phyloP scores from a whole-genome alignment of 768 basidiomycete species.

The Kockovaella imperatae region DNA sequence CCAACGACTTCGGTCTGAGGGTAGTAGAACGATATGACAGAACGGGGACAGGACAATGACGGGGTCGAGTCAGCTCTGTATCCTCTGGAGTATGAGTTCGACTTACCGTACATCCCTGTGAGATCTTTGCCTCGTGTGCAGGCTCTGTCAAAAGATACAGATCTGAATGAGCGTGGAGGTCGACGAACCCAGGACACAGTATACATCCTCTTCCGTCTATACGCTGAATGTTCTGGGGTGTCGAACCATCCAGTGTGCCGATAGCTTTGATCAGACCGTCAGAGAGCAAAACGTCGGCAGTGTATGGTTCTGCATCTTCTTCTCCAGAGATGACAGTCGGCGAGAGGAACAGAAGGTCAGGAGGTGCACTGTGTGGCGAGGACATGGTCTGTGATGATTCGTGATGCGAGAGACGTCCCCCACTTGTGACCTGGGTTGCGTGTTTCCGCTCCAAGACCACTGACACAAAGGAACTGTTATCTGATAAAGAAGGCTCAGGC shows the following conservation, averaged over 20 bases:
- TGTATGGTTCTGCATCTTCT: conserved; percentile 17
- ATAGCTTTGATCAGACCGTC: conserved; percentile 27
- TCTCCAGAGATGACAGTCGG: conserved; percentile 32
- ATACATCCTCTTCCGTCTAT: conserved; percentile 22
- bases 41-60: no score
- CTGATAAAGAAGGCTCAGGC: no score
- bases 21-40: no score
- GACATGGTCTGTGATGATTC: neutral
- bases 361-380: neutral
- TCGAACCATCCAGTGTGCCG: neutral
- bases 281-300: conserved; percentile 28
- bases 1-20: conserved; percentile 39
- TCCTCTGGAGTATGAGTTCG: no score
- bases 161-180: conserved; percentile 42
- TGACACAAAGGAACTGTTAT: no score
- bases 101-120: conserved; percentile 41
- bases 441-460: no score
- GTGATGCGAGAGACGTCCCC: no score
- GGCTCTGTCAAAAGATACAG: conserved; percentile 38
- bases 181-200: conserved; percentile 41
- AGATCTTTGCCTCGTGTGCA: conserved; percentile 35
- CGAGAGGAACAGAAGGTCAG: conserved; percentile 18
- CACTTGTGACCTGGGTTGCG: no score
- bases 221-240: neutral
- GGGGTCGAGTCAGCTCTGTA: no score